Evolutionary conservation across 2,329 filamentous ascomycete species (phyloP).

Genomic region (Sordariomycetes sp.): DNA sequence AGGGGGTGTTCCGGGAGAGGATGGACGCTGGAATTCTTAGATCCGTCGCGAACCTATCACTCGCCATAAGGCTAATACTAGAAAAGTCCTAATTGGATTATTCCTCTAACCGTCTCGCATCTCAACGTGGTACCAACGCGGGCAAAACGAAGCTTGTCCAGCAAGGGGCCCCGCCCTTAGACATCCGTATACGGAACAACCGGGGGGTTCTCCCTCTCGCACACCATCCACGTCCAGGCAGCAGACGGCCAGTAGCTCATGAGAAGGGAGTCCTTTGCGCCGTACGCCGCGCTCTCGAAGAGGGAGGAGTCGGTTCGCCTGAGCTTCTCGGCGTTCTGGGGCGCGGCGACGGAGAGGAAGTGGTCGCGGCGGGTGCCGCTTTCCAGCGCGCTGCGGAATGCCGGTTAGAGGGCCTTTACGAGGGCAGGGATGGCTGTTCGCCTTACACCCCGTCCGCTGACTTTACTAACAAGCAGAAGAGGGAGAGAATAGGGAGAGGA

Average conservation of each 20-base stretch:
- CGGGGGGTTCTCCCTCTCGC: constrained; percentile 16
- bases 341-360: constrained; percentile 37
- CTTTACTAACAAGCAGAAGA: constrained; percentile 7
- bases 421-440: not conserved
- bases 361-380: constrained; percentile 27
- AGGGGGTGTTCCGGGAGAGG: not conserved
- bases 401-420: not conserved
- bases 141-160: not conserved
- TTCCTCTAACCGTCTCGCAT: not conserved
- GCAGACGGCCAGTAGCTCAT: constrained; percentile 21
- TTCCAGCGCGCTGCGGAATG: constrained; percentile 15
- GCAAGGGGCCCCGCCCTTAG: constrained; percentile 7
- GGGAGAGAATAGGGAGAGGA: constrained; percentile 20
- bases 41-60: not conserved
- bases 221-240: constrained; percentile 23
- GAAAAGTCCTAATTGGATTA: not conserved
- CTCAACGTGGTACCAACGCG: not conserved
- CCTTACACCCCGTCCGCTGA: not conserved
- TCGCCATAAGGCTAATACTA: not conserved
- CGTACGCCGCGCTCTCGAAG: constrained; percentile 24
- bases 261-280: constrained; percentile 15
- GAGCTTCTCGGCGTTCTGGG: constrained; percentile 25
- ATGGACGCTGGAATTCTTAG: not conserved
- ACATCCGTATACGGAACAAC: constrained; percentile 23
- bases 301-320: constrained; percentile 15